phyloP scores from a whole-genome alignment of 2,329 filamentous ascomycete genomes.

The Ophioceras dolichostomum region DNA sequence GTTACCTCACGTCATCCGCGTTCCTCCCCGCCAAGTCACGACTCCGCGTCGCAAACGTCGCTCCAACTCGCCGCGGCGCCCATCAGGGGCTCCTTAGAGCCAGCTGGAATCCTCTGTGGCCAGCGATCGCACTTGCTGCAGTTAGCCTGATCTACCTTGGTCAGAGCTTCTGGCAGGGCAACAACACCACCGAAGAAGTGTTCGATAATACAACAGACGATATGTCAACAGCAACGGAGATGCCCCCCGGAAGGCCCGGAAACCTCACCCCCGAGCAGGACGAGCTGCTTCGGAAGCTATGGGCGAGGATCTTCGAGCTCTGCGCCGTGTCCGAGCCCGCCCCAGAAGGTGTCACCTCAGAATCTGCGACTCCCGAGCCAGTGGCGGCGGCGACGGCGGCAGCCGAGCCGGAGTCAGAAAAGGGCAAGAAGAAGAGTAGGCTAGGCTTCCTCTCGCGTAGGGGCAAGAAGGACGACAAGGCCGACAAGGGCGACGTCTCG shows the following conservation, averaged over 20 bases:
- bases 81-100: no score
- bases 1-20: no score
- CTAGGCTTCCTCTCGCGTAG: conserved; percentile 57
- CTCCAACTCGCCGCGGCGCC: no score
- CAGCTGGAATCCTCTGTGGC: no score
- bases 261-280: conserved; percentile 87
- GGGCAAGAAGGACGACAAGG: conserved; percentile 43
- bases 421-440: conserved; percentile 65
- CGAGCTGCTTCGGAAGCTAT: conserved; percentile 76
- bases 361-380: conserved; percentile 8
- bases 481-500: conserved; percentile 27
- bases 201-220: no score
- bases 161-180: no score
- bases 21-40: no score
- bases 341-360: conserved; percentile 19
- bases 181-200: conserved; percentile 7
- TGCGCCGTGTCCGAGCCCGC: conserved; percentile 28
- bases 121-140: no score
- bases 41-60: no score
- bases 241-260: conserved; percentile 61
- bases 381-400: conserved; percentile 12
- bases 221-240: conserved; percentile 17
- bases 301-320: conserved; percentile 63
- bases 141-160: conserved; percentile 1
- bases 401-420: conserved; percentile 20